Conservation (phyloP, 352 stramenopile genomes). For the Phytopythium aichiense region DNA sequence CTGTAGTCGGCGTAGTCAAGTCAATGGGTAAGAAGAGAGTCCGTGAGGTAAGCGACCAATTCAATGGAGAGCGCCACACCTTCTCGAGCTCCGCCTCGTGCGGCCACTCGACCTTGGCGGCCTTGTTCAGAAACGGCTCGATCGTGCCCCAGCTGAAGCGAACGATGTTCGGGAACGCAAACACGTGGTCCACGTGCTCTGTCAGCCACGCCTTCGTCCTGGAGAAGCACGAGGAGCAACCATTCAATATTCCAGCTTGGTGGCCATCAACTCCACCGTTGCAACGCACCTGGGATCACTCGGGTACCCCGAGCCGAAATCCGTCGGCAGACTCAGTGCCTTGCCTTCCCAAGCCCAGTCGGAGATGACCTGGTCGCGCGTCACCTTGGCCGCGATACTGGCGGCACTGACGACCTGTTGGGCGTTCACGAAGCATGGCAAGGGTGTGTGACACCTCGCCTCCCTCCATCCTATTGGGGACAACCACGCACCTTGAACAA, state of each 20-base stretch:
- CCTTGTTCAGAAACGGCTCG: constrained; percentile 47
- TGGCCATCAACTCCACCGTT: background rate
- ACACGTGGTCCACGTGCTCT: constrained; percentile 81
- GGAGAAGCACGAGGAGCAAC: background rate
- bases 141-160: constrained; percentile 91
- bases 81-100: constrained; percentile 68
- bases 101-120: constrained; percentile 60
- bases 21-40: background rate
- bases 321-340: constrained; percentile 51
- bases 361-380: constrained; percentile 83
- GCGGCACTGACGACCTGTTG: constrained; percentile 85
- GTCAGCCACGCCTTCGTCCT: constrained; percentile 88
- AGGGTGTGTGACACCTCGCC: too few relatives aligned
- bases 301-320: constrained; percentile 90
- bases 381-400: constrained; percentile 93
- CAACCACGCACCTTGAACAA: constrained; percentile 85
- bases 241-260: constrained; percentile 4
- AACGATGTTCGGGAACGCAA: constrained; percentile 91
- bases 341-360: constrained; percentile 89
- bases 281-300: constrained; percentile 84
- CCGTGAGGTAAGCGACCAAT: background rate
- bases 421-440: background rate
- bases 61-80: constrained; percentile 13
- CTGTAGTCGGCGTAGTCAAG: constrained; percentile 12
- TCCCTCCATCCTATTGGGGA: background rate